Evolutionary conservation across 2,329 filamentous ascomycete species (phyloP).

Genomic region (Endoconidiophora polonica): DNA sequence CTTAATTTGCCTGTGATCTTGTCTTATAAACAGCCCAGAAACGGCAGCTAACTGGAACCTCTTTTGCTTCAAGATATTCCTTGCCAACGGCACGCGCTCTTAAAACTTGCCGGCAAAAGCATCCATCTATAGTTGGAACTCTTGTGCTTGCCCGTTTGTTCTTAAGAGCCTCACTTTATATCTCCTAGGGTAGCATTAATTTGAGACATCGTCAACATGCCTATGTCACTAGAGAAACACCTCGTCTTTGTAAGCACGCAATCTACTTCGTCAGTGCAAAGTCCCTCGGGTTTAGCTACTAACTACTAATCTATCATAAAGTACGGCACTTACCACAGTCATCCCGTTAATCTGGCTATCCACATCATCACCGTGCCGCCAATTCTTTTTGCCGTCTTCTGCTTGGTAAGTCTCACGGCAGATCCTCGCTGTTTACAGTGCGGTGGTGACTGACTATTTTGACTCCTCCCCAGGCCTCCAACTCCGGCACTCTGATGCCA

Average conservation of each 20-base stretch:
- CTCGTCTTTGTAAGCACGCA: constrained; percentile 53
- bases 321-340: constrained; percentile 76
- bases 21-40: no score
- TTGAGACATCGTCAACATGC: constrained; percentile 27
- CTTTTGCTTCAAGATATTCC: neutral
- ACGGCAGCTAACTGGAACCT: neutral
- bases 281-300: neutral
- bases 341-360: constrained; percentile 59
- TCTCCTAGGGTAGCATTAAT: no score
- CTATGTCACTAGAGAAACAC: constrained; percentile 66
- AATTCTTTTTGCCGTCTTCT: constrained; percentile 53
- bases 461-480: constrained; percentile 32
- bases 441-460: neutral
- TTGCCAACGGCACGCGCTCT: no score
- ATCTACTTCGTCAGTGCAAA: constrained; percentile 1
- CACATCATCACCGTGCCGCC: constrained; percentile 67
- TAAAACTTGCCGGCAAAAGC: no score
- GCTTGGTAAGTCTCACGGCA: constrained; percentile 38
- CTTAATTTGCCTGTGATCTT: neutral
- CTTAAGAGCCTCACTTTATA: no score
- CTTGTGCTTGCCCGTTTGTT: no score
- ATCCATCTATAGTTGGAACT: no score
- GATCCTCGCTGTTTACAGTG: neutral
- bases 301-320: constrained; percentile 20
- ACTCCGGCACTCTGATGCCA: constrained; percentile 44